Evolutionary conservation across 2,329 filamentous ascomycete species (phyloP).

Genomic region (Meredithiella fracta): DNA sequence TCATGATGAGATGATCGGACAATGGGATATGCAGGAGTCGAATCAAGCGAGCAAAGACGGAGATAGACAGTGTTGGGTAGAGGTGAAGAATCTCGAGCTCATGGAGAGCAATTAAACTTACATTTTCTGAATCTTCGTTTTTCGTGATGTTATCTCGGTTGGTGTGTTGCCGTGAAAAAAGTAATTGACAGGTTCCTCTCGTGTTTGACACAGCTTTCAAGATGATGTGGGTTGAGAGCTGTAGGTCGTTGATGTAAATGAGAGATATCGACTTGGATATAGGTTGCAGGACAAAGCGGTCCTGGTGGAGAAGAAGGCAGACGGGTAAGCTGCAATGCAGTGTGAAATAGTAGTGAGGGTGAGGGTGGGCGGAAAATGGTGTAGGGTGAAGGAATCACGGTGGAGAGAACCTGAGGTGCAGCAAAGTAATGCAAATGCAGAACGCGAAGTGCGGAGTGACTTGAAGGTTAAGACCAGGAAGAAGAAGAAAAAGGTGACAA

Average conservation of each 20-base stretch:
- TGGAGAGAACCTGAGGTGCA: conserved; percentile 4
- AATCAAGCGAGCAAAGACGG: not conserved
- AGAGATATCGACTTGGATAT: not conserved
- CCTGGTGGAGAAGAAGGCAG: conserved; percentile 1
- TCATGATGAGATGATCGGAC: not conserved
- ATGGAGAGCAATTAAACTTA: not conserved
- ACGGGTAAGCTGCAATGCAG: conserved; percentile 12
- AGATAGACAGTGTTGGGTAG: not conserved
- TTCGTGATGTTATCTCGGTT: not conserved
- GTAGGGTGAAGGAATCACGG: conserved; percentile 4
- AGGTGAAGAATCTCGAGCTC: not conserved
- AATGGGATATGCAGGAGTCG: not conserved
- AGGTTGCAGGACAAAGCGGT: conserved; percentile 3
- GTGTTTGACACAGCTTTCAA: not conserved
- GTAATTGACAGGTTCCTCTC: not conserved
- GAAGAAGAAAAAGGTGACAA: not conserved
- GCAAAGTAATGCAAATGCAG: not conserved
- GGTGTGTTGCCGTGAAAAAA: not conserved
- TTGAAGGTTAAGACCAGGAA: conserved; percentile 1
- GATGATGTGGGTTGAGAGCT: not conserved
- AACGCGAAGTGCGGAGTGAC: not conserved
- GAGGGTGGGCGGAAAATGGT: conserved; percentile 6
- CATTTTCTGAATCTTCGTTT: not conserved
- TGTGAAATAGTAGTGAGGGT: conserved; percentile 5
- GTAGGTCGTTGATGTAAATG: not conserved